Percentiles rank a stretch among this genome's conserved stretches.
Evolutionary conservation across 306 rosid genomes (phyloP).

Genomic region (Oxytropis ochrocephala): DNA sequence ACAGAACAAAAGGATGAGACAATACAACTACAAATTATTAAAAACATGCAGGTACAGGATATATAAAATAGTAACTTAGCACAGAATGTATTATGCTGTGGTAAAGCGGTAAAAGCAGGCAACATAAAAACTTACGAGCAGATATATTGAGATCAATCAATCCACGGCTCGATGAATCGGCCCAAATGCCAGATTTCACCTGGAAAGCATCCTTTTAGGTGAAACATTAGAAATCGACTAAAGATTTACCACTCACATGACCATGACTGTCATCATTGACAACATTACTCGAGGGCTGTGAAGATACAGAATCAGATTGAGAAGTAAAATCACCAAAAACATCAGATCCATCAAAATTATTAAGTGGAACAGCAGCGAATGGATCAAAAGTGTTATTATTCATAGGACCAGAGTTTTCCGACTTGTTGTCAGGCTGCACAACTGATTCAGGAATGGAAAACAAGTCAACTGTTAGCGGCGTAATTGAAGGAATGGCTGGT

Average conservation of each 20-base stretch:
- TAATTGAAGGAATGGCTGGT: constrained; percentile 47
- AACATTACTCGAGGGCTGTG: constrained; percentile 51
- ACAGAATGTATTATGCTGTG: neutral
- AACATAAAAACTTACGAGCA: constrained; percentile 63
- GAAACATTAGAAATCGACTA: constrained; percentile 33
- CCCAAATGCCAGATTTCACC: constrained; percentile 96
- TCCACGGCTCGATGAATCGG: constrained; percentile 97
- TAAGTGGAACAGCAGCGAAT: constrained; percentile 81
- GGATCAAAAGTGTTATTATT: constrained; percentile 60
- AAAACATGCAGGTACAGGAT: neutral
- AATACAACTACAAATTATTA: neutral
- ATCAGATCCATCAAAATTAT: constrained; percentile 78
- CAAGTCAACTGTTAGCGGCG: constrained; percentile 66
- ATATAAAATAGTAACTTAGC: neutral
- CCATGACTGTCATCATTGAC: constrained; percentile 28
- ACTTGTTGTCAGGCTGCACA: constrained; percentile 51
- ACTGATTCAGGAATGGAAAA: constrained; percentile 62
- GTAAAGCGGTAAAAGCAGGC: constrained; percentile 8
- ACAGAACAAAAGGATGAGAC: neutral
- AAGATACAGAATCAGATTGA: constrained; percentile 46
- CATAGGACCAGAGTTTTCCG: constrained; percentile 36
- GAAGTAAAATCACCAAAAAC: constrained; percentile 69
- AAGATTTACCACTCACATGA: constrained; percentile 35
- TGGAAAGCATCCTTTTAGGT: constrained; percentile 59
- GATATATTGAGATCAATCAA: constrained; percentile 95